Percentiles rank a stretch among this genome's conserved stretches.
phyloP scores from a whole-genome alignment of 2,329 filamentous ascomycete genomes.

The Fusarium sulawesiense region DNA sequence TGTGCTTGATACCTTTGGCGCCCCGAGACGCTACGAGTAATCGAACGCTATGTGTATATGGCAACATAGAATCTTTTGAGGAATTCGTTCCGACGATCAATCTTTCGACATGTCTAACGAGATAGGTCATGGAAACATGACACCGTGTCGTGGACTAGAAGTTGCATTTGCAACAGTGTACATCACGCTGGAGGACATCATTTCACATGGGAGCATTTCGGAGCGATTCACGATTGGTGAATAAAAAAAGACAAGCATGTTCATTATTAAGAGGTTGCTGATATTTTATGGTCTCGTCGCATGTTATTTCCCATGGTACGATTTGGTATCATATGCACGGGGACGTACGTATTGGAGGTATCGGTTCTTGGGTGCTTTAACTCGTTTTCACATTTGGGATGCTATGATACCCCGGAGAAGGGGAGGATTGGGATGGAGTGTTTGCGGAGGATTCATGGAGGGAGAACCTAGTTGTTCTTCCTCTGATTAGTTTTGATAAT shows the following conservation, averaged over 20 bases:
- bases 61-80: conserved; percentile 14
- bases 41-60: conserved; percentile 17
- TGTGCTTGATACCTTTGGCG: conserved; percentile 50
- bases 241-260: conserved; percentile 29
- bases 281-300: conserved; percentile 33
- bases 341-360: conserved; percentile 25
- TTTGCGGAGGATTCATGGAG: conserved; percentile 8
- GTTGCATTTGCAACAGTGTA: conserved; percentile 48
- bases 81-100: conserved; percentile 7
- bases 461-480: conserved; percentile 18
- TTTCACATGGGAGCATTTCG: conserved; percentile 41
- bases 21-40: conserved; percentile 48
- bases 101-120: conserved; percentile 27
- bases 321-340: conserved; percentile 25
- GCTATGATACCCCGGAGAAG: conserved; percentile 41
- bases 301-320: conserved; percentile 22
- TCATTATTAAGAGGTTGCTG: conserved; percentile 41
- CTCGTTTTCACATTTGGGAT: conserved; percentile 32
- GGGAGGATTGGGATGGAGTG: conserved; percentile 26
- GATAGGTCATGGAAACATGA: conserved; percentile 23
- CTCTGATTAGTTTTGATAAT: conserved; percentile 28
- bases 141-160: conserved; percentile 15
- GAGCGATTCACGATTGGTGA: conserved; percentile 19
- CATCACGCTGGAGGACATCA: conserved; percentile 34
- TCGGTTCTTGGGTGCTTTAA: conserved; percentile 27